Conservation (phyloP, 2,329 filamentous ascomycete species). For the Calonectria fujianensis region DNA sequence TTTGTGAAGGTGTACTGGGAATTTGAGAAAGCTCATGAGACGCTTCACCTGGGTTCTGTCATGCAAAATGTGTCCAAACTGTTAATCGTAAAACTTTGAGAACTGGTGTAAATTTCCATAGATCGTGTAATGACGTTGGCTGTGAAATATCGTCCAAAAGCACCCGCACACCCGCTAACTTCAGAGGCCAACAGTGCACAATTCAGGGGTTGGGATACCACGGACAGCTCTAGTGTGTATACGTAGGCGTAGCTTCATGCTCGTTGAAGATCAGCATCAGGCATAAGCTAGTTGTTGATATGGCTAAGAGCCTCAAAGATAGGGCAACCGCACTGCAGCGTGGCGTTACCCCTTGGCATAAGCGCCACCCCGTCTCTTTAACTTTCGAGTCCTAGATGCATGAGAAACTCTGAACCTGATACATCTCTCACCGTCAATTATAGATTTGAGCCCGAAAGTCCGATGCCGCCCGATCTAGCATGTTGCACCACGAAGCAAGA, state of each 20-base stretch:
- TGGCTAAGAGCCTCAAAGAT: not conserved
- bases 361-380: not conserved
- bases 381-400: constrained; percentile 2
- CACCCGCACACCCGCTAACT: not conserved
- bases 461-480: not conserved
- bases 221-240: too few species aligned
- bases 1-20: not conserved
- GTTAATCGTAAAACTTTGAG: not conserved
- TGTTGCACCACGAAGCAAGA: not conserved
- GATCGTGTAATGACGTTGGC: not conserved
- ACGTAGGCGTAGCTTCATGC: not conserved
- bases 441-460: not conserved
- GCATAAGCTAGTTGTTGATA: not conserved
- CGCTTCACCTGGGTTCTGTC: not conserved
- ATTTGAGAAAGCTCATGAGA: not conserved
- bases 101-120: not conserved
- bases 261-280: not conserved
- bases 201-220: too few species aligned
- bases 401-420: constrained; percentile 17
- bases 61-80: not conserved
- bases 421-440: constrained; percentile 7
- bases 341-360: not conserved
- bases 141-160: not conserved
- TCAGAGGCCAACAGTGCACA: too few species aligned
- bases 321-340: not conserved